Percentiles rank a stretch among this genome's conserved stretches.
Conservation (phyloP, 805 yeast species). For the Saccharomycopsis guyanensis region DNA sequence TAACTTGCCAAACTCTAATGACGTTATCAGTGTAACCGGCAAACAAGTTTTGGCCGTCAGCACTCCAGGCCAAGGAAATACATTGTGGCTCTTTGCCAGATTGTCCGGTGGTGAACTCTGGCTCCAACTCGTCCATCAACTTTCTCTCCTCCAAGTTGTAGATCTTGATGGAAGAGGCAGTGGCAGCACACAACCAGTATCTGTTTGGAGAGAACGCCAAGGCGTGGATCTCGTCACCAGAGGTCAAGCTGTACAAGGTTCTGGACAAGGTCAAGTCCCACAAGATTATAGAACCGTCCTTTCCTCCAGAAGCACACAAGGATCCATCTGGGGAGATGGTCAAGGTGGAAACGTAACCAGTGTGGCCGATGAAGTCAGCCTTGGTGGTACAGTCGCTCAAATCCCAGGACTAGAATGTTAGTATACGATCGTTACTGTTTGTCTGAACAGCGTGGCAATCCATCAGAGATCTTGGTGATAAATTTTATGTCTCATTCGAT, state of each 20-base stretch:
- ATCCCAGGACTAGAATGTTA: slow-evolving; percentile 77
- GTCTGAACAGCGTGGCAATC: no score
- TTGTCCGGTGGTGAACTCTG: slow-evolving; percentile 84
- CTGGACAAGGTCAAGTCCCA: slow-evolving; percentile 90
- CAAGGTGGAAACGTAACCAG: slow-evolving; percentile 95
- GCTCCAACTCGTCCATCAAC: slow-evolving; percentile 94
- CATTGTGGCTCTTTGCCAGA: slow-evolving; percentile 97
- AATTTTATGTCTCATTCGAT: slow-evolving; percentile 88
- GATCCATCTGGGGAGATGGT: slow-evolving; percentile 99
- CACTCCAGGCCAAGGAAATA: slow-evolving; percentile 98
- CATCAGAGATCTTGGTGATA: slow-evolving; percentile 99
- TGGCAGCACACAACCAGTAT: slow-evolving; percentile 99
- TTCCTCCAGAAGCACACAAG: slow-evolving; percentile 98
- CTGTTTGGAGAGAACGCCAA: slow-evolving; percentile 99
- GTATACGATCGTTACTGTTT: no score
- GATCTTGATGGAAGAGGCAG: slow-evolving; percentile 95
- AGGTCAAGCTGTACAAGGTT: slow-evolving; percentile 86
- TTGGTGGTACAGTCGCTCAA: slow-evolving; percentile 72
- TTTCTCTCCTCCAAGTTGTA: slow-evolving; percentile 93
- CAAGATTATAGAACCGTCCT: slow-evolving; percentile 96
- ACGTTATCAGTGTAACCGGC: slow-evolving; percentile 99
- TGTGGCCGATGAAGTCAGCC: slow-evolving; percentile 99
- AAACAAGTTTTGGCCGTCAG: slow-evolving; percentile 98
- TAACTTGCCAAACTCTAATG: slow-evolving; percentile 99
- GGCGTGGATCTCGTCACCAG: slow-evolving; percentile 96